Evolutionary conservation across 2,329 filamentous ascomycete genomes (phyloP), one percentile per base, ranked within the genome.

Genomic region (Lachnellula suecica): DNA sequence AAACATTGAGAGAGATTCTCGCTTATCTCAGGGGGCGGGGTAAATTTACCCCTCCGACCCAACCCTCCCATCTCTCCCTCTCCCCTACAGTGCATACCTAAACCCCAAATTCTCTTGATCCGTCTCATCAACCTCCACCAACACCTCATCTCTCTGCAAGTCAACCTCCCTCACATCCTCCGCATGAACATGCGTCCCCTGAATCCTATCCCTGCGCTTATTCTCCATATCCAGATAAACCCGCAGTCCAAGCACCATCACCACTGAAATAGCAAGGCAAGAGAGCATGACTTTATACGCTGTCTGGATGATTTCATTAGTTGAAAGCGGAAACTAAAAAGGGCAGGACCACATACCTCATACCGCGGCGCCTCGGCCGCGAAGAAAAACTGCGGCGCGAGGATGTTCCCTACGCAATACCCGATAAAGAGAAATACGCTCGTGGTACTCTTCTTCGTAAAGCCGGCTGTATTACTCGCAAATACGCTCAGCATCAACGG

Each of bases 381-480:
- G 56, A 72, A 74, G 68, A 87, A 87, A 0, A 87, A 71, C 2
- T 87, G 66, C 0, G 84, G 84, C 0, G 84, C 85, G 60, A 88
- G 73, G 51, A 88, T 85, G 63, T 87, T 86, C 4, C 85, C 84
- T 0, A 77, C 74, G 0, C 82, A 79, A 2, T 78, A 76, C 0
- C 79, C 82, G 1, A 81, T 81, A 57, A 85, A 84, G 71, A 8
- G 4, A 11, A 34, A 3, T 13, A n/a, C 29, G 11, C 11, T 34
- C 37, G 83, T 75, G 43, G 80, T 74, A 0, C 82, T 82, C 63
- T 84, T 84, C 68, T 88, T 87, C 2, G 83, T 87, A 13, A 77
- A 79, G 6, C 85, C 85, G 0, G 74, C 84, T 0, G 82, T 86
- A 65, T 88, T 88, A n/a, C 78, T 81, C 4, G 61, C 85, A 84